phyloP scores from a whole-genome alignment of 768 basidiomycete species.

The Tulasnella calospora region DNA sequence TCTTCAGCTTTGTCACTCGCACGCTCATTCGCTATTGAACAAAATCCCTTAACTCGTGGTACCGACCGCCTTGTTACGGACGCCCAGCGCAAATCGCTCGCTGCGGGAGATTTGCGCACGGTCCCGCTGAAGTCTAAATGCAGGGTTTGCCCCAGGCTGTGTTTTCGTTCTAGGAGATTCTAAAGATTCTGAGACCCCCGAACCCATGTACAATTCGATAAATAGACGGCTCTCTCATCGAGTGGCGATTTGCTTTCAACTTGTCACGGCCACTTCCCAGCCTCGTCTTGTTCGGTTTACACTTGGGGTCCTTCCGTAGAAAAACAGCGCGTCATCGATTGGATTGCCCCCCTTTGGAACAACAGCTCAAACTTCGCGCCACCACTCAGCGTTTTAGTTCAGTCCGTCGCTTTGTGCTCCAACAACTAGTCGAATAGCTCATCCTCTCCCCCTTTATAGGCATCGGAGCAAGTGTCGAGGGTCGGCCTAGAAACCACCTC shows the following conservation, averaged over 20 bases:
- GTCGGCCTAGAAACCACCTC: neutral
- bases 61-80: neutral
- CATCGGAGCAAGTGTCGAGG: neutral
- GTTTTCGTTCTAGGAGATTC: neutral
- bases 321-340: constrained; percentile 1
- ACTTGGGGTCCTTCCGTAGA: neutral
- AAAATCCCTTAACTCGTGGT: too few relatives aligned
- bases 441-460: neutral
- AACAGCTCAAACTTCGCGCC: neutral
- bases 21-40: neutral
- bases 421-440: neutral
- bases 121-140: neutral
- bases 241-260: neutral
- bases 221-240: neutral
- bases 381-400: neutral
- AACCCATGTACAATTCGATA: neutral
- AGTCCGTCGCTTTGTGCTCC: neutral
- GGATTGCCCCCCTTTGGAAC: neutral
- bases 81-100: neutral
- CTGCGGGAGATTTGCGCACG: neutral
- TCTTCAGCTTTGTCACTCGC: neutral
- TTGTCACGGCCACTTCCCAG: too few relatives aligned
- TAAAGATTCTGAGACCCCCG: neutral
- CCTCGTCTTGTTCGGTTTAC: neutral
- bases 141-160: neutral